Conservation (phyloP, 257 asterid genomes). For the Datura wrightii region DNA sequence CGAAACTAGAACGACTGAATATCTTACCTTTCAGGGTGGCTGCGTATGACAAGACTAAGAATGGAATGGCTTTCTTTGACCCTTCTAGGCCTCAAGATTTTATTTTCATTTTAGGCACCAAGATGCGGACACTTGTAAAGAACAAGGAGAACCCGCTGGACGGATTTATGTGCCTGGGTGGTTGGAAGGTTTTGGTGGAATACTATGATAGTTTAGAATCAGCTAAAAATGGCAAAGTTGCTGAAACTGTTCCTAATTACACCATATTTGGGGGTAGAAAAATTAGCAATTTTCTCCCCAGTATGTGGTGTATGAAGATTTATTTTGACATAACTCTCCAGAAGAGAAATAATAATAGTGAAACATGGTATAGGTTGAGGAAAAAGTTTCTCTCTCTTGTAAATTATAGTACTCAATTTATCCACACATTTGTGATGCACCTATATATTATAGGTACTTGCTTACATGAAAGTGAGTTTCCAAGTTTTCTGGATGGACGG, state of each 20-base stretch:
- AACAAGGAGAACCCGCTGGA: too few relatives aligned
- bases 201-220: background rate
- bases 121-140: too few relatives aligned
- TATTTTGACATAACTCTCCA: background rate
- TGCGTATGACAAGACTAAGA: too few relatives aligned
- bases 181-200: too few relatives aligned
- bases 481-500: too few relatives aligned
- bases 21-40: too few relatives aligned
- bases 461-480: background rate
- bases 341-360: background rate
- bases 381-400: background rate
- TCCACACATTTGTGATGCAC: background rate
- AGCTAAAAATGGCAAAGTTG: conserved; percentile 61
- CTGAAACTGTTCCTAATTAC: conserved; percentile 51
- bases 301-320: conserved; percentile 14
- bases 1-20: too few relatives aligned
- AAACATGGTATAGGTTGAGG: background rate
- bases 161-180: too few relatives aligned
- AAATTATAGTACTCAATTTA: background rate
- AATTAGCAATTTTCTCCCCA: background rate
- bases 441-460: background rate
- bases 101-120: too few relatives aligned
- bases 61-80: too few relatives aligned
- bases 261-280: conserved; percentile 11
- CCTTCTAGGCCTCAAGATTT: too few relatives aligned